Conservation (phyloP, 1,139 yeast genomes). For the Zygosaccharomyces sapae region DNA sequence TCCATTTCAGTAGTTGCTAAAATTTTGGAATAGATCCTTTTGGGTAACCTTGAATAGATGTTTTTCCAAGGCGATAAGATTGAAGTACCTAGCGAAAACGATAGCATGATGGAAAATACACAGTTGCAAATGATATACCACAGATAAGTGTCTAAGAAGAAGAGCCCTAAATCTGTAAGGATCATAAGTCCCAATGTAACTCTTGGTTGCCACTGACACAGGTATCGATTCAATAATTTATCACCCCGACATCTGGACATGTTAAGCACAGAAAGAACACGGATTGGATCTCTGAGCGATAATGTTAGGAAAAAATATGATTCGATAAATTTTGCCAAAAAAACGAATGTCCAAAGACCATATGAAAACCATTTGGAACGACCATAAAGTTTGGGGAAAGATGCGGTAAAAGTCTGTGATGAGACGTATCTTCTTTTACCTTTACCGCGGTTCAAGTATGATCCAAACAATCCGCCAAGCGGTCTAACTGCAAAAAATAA, state of each 20-base stretch:
- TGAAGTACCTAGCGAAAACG: conserved; percentile 73
- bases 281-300: conserved; percentile 72
- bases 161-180: conserved; percentile 65
- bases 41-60: conserved; percentile 68
- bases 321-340: conserved; percentile 68
- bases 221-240: conserved; percentile 42
- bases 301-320: conserved; percentile 77
- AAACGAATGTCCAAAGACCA: conserved; percentile 64
- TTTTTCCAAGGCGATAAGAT: conserved; percentile 86
- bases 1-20: conserved; percentile 51
- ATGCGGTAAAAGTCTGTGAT: conserved; percentile 49
- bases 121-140: conserved; percentile 87
- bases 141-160: conserved; percentile 78
- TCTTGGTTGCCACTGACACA: conserved; percentile 61
- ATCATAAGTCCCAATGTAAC: conserved; percentile 53
- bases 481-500: conserved; percentile 60
- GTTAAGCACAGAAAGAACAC: conserved; percentile 58
- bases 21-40: conserved; percentile 64
- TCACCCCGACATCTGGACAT: conserved; percentile 65
- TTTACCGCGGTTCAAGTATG: conserved; percentile 38
- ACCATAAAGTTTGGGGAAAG: conserved; percentile 52
- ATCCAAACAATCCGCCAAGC: conserved; percentile 49
- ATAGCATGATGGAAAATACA: conserved; percentile 61
- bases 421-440: conserved; percentile 38
- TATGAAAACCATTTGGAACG: conserved; percentile 55